Conservation (phyloP, 2,329 filamentous ascomycete species). For the Colletotrichum incanum region DNA sequence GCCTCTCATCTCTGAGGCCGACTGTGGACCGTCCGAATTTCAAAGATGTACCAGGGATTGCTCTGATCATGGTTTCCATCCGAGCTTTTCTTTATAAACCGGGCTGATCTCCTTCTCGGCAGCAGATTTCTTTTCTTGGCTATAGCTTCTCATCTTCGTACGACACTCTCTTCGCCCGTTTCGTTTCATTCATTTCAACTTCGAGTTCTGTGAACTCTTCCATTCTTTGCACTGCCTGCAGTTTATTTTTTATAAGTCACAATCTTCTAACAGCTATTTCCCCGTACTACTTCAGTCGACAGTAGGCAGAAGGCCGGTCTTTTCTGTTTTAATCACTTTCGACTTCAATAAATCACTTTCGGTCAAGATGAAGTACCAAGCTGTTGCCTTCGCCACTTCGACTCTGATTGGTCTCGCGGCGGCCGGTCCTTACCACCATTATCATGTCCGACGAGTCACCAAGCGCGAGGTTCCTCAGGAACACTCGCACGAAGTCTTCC, state of each 20-base stretch:
- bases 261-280: background rate
- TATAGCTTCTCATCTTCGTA: constrained; percentile 31
- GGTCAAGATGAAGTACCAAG: constrained; percentile 45
- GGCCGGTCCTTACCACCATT: constrained; percentile 27
- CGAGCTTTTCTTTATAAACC: constrained; percentile 37
- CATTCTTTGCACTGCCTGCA: constrained; percentile 43
- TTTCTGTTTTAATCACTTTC: constrained; percentile 25
- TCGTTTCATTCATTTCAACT: constrained; percentile 38
- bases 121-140: constrained; percentile 22
- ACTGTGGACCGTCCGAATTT: constrained; percentile 27
- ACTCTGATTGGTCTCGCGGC: constrained; percentile 37
- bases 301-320: constrained; percentile 37
- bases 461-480: constrained; percentile 65
- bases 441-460: constrained; percentile 44
- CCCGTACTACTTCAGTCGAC: constrained; percentile 23
- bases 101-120: constrained; percentile 24
- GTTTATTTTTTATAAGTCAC: background rate
- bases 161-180: constrained; percentile 38
- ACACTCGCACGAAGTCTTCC: constrained; percentile 64
- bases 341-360: constrained; percentile 23
- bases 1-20: background rate
- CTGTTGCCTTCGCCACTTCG: constrained; percentile 34
- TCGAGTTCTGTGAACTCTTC: constrained; percentile 46
- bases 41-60: constrained; percentile 24
- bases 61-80: constrained; percentile 25